Evolutionary conservation across 2,329 filamentous ascomycete genomes (phyloP).

Genomic region (Aspergillus chevalieri): DNA sequence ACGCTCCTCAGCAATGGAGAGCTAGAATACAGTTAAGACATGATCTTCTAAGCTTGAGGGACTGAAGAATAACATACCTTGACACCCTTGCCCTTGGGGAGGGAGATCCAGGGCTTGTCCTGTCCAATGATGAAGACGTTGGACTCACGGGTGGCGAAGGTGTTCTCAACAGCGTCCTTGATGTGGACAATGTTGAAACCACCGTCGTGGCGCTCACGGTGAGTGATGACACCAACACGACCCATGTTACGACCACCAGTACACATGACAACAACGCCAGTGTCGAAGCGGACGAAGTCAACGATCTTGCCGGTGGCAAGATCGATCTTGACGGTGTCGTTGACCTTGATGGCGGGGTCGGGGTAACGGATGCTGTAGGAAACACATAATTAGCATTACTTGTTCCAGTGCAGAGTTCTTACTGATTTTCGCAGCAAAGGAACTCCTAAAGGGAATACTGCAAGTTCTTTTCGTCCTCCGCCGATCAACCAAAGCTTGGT

Average conservation of each 20-base stretch:
- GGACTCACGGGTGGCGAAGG: constrained; percentile 96
- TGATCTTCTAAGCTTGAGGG: not conserved
- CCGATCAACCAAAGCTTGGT: constrained; percentile 86
- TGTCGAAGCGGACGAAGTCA: constrained; percentile 99
- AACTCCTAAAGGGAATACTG: not conserved
- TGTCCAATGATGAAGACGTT: constrained; percentile 99
- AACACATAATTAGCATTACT: constrained; percentile 27
- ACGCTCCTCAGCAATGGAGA: constrained; percentile 97
- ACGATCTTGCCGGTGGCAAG: constrained; percentile 93
- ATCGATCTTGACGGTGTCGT: constrained; percentile 99
- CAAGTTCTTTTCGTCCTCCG: constrained; percentile 31
- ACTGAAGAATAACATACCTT: constrained; percentile 50
- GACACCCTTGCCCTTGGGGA: constrained; percentile 99
- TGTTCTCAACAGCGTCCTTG: constrained; percentile 99
- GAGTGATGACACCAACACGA: constrained; percentile 99
- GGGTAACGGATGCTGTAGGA: constrained; percentile 89
- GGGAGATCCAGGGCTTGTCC: constrained; percentile 98
- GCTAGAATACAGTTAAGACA: constrained; percentile 44
- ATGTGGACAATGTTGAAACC: constrained; percentile 99
- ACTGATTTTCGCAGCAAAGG: constrained; percentile 26
- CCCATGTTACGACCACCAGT: constrained; percentile 99
- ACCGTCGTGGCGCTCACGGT: constrained; percentile 99
- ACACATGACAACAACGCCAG: constrained; percentile 94
- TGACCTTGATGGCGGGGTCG: constrained; percentile 97
- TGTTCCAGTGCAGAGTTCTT: constrained; percentile 20